Evolutionary conservation across 108 stramenopile genomes (phyloP), one percentile per base, ranked within the genome.

Genomic region (Cyclostephanos invisitatus): DNA sequence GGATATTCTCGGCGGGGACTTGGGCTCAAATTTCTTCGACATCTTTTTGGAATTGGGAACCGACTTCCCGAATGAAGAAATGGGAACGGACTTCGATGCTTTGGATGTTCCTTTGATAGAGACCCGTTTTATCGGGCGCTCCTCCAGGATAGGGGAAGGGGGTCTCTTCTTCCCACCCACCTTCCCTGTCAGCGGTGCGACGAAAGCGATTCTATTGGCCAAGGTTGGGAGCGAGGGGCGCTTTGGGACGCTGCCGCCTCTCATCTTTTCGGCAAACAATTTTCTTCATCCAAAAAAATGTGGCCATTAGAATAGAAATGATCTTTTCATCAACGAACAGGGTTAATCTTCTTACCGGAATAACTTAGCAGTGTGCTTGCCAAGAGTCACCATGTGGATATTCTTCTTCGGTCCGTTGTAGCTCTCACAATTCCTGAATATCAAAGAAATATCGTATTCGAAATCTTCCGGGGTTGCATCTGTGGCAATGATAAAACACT

Each of bases 381-480:
- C 86, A 48, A 94, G 64, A 14, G 84, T 68, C 0, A 94, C 84
- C 51, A 94, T 78, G 50, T 89, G 93, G 36, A 82, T 65, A 29
- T 82, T 79, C 11, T 81, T 82, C 59, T 88, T 85, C 6, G 79
- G 75, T 15, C 68, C 61, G 54, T 94, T 90, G 77, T 91, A 94
- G 5, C 70, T 66, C n/a, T 91, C 87, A 68, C 91, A 90, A 55
- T 94, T 94, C 61, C 78, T 78, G 60, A 91, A 94, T 25, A 94
- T 88, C 1, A 91, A 76, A 21, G 77, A 51, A 32, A 94, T 70
- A 67, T 94, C 93, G 62, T 89, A 90, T 60, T 94, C 93, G 76
- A 94, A 94, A 66, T 94, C 93, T 81, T 76, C 75, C 7, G 75
- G 77, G 8, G 72, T 78, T 17, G 36, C 21, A 73, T 75, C 53